Evolutionary conservation across 2,329 filamentous ascomycete genomes (phyloP).

Genomic region (Fusarium tricinctum): DNA sequence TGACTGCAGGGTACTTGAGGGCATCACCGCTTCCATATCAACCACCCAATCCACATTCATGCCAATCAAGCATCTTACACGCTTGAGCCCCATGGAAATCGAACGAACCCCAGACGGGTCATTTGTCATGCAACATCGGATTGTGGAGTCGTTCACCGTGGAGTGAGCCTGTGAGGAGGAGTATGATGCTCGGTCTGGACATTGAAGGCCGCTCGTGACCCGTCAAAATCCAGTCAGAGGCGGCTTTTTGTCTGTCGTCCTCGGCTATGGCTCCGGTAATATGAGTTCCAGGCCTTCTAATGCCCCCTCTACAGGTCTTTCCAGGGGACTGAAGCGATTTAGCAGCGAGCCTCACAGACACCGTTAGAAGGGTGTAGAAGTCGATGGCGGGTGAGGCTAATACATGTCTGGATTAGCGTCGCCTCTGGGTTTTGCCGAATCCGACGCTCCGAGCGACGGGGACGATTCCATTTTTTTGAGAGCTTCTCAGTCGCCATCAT

Average conservation of each 20-base stretch:
- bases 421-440: conserved; percentile 58
- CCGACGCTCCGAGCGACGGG: conserved; percentile 53
- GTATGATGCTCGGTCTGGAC: conserved; percentile 21
- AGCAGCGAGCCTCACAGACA: conserved; percentile 46
- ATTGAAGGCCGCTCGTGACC: conserved; percentile 44
- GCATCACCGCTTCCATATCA: neutral
- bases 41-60: neutral
- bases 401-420: conserved; percentile 50
- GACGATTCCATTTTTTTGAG: conserved; percentile 56
- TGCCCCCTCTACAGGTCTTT: conserved; percentile 14
- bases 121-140: conserved; percentile 46
- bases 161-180: conserved; percentile 4
- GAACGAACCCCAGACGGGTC: conserved; percentile 40
- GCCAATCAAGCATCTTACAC: conserved; percentile 20
- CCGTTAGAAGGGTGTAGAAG: conserved; percentile 58
- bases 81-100: conserved; percentile 23
- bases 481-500: conserved; percentile 48
- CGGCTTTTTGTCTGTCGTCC: conserved; percentile 11
- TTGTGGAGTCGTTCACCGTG: conserved; percentile 29
- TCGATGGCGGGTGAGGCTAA: conserved; percentile 49
- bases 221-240: conserved; percentile 31
- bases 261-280: conserved; percentile 46
- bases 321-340: conserved; percentile 23
- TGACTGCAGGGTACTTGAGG: neutral
- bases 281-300: conserved; percentile 33